Evolutionary conservation across 1,139 yeast genomes (phyloP).

Genomic region (Geotrichum carabidarum): DNA sequence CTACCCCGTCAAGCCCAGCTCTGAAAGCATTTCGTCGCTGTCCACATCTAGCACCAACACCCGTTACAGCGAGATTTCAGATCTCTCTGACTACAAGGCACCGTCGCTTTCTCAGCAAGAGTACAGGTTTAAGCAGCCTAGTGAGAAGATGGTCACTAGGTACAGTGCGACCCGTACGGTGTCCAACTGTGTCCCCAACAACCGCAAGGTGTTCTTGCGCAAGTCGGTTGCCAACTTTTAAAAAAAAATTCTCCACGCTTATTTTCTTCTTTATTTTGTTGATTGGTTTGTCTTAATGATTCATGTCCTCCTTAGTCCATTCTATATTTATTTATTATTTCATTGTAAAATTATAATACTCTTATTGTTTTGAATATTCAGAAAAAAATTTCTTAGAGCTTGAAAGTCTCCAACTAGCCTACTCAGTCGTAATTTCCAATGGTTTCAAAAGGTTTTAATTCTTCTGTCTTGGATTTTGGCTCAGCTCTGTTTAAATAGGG

Average conservation of each 20-base stretch:
- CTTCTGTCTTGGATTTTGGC: too few species aligned
- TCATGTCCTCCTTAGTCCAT: not conserved
- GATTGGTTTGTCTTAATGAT: not conserved
- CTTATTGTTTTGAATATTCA: too few species aligned
- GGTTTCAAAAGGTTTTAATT: too few species aligned
- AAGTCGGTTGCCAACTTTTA: constrained; percentile 12
- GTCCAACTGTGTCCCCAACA: not conserved
- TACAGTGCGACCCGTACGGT: not conserved
- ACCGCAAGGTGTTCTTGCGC: constrained; percentile 5
- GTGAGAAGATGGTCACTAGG: not conserved
- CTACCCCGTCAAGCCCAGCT: not conserved
- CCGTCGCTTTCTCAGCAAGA: constrained; percentile 1
- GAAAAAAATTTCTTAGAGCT: too few species aligned
- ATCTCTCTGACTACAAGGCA: constrained; percentile 5
- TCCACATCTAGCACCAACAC: not conserved
- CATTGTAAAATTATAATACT: not conserved
- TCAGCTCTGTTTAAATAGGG: too few species aligned
- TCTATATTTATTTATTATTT: not conserved
- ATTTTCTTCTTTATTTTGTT: not conserved
- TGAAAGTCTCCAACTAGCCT: too few species aligned
- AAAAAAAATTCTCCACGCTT: not conserved
- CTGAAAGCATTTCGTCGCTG: not conserved
- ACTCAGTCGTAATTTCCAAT: too few species aligned
- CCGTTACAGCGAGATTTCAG: constrained; percentile 4
- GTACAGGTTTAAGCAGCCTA: constrained; percentile 5